phyloP scores from a whole-genome alignment of 805 yeast species.

The Pichia nanzhaoensis region DNA sequence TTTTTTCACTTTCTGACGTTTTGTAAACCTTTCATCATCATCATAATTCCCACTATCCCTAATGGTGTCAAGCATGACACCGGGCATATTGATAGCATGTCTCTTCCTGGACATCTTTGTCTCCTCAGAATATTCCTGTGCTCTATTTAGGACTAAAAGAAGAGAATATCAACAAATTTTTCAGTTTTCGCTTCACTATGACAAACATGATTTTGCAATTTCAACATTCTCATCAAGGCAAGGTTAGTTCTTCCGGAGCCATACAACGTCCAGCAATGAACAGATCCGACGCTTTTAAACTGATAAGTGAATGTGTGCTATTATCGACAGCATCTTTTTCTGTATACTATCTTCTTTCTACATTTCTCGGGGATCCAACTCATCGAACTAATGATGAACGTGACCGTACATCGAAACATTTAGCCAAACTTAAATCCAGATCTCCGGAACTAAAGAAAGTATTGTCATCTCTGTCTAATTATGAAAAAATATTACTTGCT shows the following conservation, averaged over 20 bases:
- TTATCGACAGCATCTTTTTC: constrained; percentile 46
- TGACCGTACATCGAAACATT: constrained; percentile 50
- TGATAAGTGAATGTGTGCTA: constrained; percentile 71
- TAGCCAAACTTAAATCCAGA: constrained; percentile 48
- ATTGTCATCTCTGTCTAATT: constrained; percentile 42
- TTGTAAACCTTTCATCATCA: constrained; percentile 27
- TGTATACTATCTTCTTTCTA: constrained; percentile 40
- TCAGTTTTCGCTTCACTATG: too few species aligned
- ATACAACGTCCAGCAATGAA: constrained; percentile 35
- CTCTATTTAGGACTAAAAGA: too few species aligned
- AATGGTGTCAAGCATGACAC: constrained; percentile 36
- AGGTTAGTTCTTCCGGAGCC: too few species aligned
- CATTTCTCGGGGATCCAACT: constrained; percentile 26
- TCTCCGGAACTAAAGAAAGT: constrained; percentile 54
- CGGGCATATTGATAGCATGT: constrained; percentile 38
- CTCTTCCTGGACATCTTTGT: constrained; percentile 18
- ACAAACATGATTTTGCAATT: too few species aligned
- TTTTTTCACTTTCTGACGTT: constrained; percentile 21
- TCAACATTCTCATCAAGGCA: too few species aligned
- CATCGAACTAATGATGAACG: constrained; percentile 50
- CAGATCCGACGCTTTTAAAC: constrained; percentile 66
- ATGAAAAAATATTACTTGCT: constrained; percentile 72
- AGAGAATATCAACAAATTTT: too few species aligned
- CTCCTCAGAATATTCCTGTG: too few species aligned
- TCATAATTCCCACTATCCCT: constrained; percentile 31